These are phyloP conservation scores for Scutellaria barbata DNA, from an alignment of 257 asterid genomes.

Conservation along the genomic window DNA sequence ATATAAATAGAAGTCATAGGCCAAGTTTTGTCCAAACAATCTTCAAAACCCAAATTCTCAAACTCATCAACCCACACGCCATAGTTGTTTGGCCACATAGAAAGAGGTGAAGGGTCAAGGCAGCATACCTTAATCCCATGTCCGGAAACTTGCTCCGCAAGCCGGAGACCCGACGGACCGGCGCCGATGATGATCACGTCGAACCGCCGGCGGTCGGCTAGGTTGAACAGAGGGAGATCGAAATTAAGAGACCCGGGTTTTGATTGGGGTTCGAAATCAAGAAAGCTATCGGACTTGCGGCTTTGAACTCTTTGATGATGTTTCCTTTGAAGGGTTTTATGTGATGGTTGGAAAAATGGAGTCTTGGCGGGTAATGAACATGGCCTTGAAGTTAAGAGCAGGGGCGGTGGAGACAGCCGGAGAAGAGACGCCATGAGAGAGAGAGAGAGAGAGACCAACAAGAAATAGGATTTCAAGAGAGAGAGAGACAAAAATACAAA, in stretches of 20 bases:
- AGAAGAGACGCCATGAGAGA: slow-evolving; percentile 61
- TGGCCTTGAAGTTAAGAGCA: slow-evolving; percentile 41
- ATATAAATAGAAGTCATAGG: slow-evolving; percentile 62
- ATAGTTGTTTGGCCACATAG: slow-evolving; percentile 89
- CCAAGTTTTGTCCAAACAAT: slow-evolving; percentile 82
- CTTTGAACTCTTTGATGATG: slow-evolving; percentile 36
- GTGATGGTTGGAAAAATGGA: slow-evolving; percentile 34
- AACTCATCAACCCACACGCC: slow-evolving; percentile 97
- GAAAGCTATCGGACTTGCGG: slow-evolving; percentile 55
- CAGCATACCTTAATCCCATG: slow-evolving; percentile 82
- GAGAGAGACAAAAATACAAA: background rate
- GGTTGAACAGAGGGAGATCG: slow-evolving; percentile 65
- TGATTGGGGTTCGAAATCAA: slow-evolving; percentile 69
- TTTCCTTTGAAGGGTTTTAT: slow-evolving; percentile 34
- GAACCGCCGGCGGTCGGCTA: slow-evolving; percentile 55
- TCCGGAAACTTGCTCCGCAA: slow-evolving; percentile 73
- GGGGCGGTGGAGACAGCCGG: slow-evolving; percentile 46
- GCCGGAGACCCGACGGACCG: slow-evolving; percentile 93
- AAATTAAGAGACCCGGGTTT: slow-evolving; percentile 57
- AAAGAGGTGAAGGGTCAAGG: slow-evolving; percentile 87
- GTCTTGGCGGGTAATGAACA: slow-evolving; percentile 34
- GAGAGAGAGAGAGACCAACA: background rate
- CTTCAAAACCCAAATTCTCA: slow-evolving; percentile 65
- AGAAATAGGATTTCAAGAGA: background rate
- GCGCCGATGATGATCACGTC: slow-evolving; percentile 85